Conservation (phyloP, 768 basidiomycete species). For the Termitomyces sp. region DNA sequence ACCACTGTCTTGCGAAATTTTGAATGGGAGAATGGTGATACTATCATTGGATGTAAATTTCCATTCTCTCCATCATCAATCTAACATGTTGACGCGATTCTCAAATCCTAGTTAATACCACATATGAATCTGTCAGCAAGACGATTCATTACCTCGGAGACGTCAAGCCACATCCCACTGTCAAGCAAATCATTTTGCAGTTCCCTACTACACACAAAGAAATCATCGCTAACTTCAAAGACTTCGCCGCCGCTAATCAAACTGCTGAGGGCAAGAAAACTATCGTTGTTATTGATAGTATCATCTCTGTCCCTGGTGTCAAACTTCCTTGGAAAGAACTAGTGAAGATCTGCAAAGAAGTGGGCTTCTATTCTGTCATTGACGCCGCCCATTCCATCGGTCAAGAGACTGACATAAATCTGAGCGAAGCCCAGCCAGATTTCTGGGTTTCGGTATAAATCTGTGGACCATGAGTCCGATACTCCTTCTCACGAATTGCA, state of each 20-base stretch:
- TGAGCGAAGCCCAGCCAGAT: slow-evolving; percentile 58
- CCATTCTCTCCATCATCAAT: neutral
- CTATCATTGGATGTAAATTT: slow-evolving; percentile 49
- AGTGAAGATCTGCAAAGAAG: slow-evolving; percentile 58
- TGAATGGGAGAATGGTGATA: slow-evolving; percentile 57
- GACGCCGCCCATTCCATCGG: slow-evolving; percentile 85
- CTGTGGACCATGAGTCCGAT: neutral
- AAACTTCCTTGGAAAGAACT: slow-evolving; percentile 77
- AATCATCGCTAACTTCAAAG: slow-evolving; percentile 30
- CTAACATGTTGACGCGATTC: neutral
- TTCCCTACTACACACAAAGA: slow-evolving; percentile 56
- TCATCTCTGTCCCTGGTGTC: slow-evolving; percentile 62
- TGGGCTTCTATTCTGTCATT: slow-evolving; percentile 62
- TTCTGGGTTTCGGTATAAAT: slow-evolving; percentile 70
- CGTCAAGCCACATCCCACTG: slow-evolving; percentile 45
- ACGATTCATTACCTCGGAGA: slow-evolving; percentile 56
- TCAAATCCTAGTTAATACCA: slow-evolving; percentile 10
- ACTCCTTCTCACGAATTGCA: neutral
- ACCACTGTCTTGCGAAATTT: slow-evolving; percentile 62
- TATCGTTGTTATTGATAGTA: slow-evolving; percentile 67
- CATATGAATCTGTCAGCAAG: slow-evolving; percentile 49
- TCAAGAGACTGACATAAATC: slow-evolving; percentile 62
- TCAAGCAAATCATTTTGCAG: slow-evolving; percentile 44
- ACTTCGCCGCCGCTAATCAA: slow-evolving; percentile 14
- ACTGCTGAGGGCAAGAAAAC: slow-evolving; percentile 33